These are phyloP conservation scores for Astrothelium subdiscretum DNA, from an alignment of 495 filamentous ascomycete genomes.

Conservation along the genomic window DNA sequence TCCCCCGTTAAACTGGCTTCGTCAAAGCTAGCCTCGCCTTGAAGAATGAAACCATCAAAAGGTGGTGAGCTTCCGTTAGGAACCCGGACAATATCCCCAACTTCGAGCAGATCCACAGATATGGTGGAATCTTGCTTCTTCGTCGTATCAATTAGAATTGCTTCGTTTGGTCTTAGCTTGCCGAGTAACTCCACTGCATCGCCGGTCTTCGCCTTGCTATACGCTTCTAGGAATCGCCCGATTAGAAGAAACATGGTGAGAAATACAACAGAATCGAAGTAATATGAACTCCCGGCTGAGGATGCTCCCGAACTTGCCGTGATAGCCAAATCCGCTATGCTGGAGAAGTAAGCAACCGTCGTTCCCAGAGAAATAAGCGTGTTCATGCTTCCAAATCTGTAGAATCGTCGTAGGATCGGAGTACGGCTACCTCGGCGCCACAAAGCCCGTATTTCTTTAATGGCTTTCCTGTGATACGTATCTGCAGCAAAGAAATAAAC, in stretches of 20 bases:
- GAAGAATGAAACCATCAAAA: constrained; percentile 61
- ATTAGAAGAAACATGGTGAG: constrained; percentile 83
- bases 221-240: constrained; percentile 72
- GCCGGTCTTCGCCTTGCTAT: constrained; percentile 85
- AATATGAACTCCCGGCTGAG: constrained; percentile 36
- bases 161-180: constrained; percentile 69
- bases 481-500: constrained; percentile 85
- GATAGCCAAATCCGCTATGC: constrained; percentile 64
- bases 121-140: constrained; percentile 32
- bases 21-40: constrained; percentile 61
- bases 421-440: constrained; percentile 73
- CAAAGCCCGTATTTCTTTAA: constrained; percentile 66
- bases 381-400: constrained; percentile 95
- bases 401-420: constrained; percentile 67
- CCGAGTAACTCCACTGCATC: constrained; percentile 74
- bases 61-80: constrained; percentile 75
- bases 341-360: constrained; percentile 76
- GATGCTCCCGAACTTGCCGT: constrained; percentile 37
- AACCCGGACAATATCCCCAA: constrained; percentile 68
- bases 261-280: constrained; percentile 93
- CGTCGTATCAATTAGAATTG: constrained; percentile 44
- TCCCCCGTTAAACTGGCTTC: constrained; percentile 89
- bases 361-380: constrained; percentile 84
- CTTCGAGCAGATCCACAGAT: constrained; percentile 64
- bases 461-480: constrained; percentile 66